phyloP scores from a whole-genome alignment of 108 stramenopile genomes.

The Pseudonitzschia multistriata region DNA sequence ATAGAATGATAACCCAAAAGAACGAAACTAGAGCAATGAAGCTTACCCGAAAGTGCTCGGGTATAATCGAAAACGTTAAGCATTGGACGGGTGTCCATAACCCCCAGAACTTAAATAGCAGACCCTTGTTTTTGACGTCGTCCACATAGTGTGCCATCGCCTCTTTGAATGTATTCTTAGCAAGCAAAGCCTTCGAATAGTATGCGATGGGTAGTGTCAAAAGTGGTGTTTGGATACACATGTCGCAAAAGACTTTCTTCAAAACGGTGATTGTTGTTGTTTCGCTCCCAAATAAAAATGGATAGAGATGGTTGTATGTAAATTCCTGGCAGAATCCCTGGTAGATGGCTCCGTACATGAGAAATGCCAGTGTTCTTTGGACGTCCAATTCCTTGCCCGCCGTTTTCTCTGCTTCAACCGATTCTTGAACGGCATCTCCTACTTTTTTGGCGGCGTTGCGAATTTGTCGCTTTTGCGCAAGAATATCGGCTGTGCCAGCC shows the following conservation, averaged over 20 bases:
- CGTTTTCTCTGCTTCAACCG: background rate
- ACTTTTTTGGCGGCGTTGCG: background rate
- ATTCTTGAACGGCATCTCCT: background rate
- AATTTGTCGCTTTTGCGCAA: constrained; percentile 35
- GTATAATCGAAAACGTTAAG: constrained; percentile 54
- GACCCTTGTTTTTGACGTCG: constrained; percentile 47
- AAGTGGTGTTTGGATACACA: constrained; percentile 42
- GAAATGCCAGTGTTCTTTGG: constrained; percentile 45
- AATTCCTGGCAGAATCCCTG: constrained; percentile 61
- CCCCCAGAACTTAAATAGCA: constrained; percentile 53
- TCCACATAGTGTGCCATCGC: constrained; percentile 37
- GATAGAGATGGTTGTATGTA: constrained; percentile 58
- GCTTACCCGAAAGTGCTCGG: constrained; percentile 50
- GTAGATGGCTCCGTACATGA: constrained; percentile 62
- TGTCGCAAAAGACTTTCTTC: constrained; percentile 51
- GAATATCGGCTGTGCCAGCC: constrained; percentile 35
- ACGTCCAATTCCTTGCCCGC: constrained; percentile 3
- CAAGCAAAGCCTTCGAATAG: constrained; percentile 50
- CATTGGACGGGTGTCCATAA: constrained; percentile 57
- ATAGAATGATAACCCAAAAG: constrained; percentile 63
- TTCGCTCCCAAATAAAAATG: constrained; percentile 49
- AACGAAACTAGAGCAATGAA: constrained; percentile 57
- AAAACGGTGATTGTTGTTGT: constrained; percentile 30
- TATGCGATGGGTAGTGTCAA: constrained; percentile 63
- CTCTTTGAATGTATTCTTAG: constrained; percentile 22